phyloP scores from a whole-genome alignment of 768 basidiomycete species.

The Mycena alexandri region DNA sequence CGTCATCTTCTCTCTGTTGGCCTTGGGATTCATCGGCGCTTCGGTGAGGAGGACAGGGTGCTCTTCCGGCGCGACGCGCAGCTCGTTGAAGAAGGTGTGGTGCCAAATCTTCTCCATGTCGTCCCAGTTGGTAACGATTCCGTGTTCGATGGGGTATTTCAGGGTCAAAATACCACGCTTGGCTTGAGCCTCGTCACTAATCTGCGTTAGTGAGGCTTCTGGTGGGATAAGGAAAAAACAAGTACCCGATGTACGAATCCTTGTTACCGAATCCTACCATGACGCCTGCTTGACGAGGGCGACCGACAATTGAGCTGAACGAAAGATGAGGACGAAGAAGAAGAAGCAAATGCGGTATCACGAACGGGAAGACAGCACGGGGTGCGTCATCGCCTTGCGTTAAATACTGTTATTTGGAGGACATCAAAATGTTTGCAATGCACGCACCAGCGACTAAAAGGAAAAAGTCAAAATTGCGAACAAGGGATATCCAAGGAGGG shows the following conservation, averaged over 20 bases:
- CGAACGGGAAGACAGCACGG: conserved; percentile 81
- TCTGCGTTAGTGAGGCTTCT: conserved; percentile 38
- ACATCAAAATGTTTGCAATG: neutral
- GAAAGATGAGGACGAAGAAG: neutral
- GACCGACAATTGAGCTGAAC: conserved; percentile 79
- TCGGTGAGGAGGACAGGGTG: conserved; percentile 80
- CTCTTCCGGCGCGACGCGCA: conserved; percentile 79
- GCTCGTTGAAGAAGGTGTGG: conserved; percentile 64
- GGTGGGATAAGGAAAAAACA: conserved; percentile 4
- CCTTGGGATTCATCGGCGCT: conserved; percentile 80
- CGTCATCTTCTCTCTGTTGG: conserved; percentile 79
- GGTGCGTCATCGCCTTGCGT: conserved; percentile 70
- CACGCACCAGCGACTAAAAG: conserved; percentile 25
- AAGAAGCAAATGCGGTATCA: conserved; percentile 30
- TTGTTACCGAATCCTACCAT: conserved; percentile 86
- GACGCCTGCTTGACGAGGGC: conserved; percentile 79
- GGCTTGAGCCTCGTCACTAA: conserved; percentile 77
- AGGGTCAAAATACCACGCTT: conserved; percentile 82
- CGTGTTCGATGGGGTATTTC: conserved; percentile 60
- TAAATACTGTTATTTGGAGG: conserved; percentile 38
- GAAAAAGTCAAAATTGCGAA: neutral
- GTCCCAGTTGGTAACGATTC: conserved; percentile 37
- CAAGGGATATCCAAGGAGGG: no score
- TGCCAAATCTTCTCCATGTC: conserved; percentile 41
- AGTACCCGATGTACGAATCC: conserved; percentile 80